phyloP scores from a whole-genome alignment of 2,329 filamentous ascomycete genomes.

The Fusarium lateritium region DNA sequence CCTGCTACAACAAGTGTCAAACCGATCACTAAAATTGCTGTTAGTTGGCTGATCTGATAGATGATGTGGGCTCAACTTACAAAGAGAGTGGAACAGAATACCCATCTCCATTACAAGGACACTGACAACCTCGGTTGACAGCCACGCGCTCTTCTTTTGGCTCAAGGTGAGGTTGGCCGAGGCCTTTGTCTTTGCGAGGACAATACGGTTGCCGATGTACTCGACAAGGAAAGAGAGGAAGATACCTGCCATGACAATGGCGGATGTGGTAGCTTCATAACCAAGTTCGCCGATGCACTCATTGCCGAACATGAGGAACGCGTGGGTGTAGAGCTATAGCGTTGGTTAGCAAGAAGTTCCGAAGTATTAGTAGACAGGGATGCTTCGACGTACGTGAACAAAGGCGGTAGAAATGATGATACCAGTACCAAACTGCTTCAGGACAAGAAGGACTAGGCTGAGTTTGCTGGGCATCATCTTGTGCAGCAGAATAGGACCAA shows the following conservation, averaged over 20 bases:
- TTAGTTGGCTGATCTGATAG: neutral
- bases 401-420: conserved; percentile 81
- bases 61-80: conserved; percentile 57
- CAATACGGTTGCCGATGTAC: conserved; percentile 73
- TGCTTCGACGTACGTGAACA: conserved; percentile 68
- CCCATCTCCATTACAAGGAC: conserved; percentile 81
- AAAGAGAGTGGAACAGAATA: conserved; percentile 81
- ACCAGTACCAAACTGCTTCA: conserved; percentile 83
- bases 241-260: conserved; percentile 81
- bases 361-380: neutral
- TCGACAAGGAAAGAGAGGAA: conserved; percentile 82
- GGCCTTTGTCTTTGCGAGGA: conserved; percentile 57
- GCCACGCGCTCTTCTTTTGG: conserved; percentile 45
- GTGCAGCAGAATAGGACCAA: conserved; percentile 75
- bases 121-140: conserved; percentile 67
- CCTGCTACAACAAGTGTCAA: conserved; percentile 74
- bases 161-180: conserved; percentile 45
- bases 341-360: neutral
- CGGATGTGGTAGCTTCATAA: conserved; percentile 79
- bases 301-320: conserved; percentile 79
- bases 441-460: conserved; percentile 68
- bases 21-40: conserved; percentile 67
- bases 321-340: conserved; percentile 79
- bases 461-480: conserved; percentile 68
- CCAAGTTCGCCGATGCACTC: conserved; percentile 75